phyloP scores from a whole-genome alignment of 2,329 filamentous ascomycete genomes.

The Trichoderma guizhouense region DNA sequence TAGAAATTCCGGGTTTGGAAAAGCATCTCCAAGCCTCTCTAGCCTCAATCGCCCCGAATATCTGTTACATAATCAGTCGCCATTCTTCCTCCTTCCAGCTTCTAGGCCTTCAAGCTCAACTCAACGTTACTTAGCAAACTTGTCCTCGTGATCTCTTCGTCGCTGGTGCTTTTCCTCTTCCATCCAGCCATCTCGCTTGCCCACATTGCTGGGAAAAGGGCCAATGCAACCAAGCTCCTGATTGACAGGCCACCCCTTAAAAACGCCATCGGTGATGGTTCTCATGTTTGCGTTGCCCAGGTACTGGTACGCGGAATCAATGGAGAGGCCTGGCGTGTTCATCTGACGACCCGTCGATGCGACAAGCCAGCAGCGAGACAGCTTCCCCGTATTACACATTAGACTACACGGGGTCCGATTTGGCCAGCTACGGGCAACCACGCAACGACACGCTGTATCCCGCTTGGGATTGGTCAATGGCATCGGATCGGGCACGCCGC shows the following conservation, averaged over 20 bases:
- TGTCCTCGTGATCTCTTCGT: constrained; percentile 15
- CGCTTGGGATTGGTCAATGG: constrained; percentile 5
- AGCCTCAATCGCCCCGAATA: not conserved
- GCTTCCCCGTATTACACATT: not conserved
- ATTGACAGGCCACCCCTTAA: constrained; percentile 13
- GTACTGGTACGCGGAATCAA: not conserved
- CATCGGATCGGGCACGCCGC: constrained; percentile 4
- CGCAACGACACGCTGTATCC: not conserved
- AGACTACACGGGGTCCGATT: not conserved
- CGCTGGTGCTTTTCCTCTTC: not conserved
- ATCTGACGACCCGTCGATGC: constrained; percentile 9
- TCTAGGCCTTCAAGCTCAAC: not conserved
- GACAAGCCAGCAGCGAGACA: constrained; percentile 9
- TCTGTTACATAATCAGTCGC: constrained; percentile 2
- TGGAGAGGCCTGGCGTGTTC: not conserved
- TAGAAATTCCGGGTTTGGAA: constrained; percentile 19
- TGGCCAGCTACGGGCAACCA: not conserved
- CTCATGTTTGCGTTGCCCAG: not conserved
- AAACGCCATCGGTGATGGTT: not conserved
- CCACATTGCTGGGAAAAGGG: constrained; percentile 3
- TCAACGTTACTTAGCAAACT: constrained; percentile 11
- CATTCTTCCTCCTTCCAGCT: not conserved
- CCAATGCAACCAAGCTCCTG: constrained; percentile 1
- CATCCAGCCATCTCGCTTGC: constrained; percentile 10
- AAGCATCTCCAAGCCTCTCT: constrained; percentile 15